A percentile compares a stretch with the other conserved stretches of the same genome.
These are phyloP conservation scores for Cadophora sp. DNA, from an alignment of 2,329 filamentous ascomycete species.

Conservation along the genomic window DNA sequence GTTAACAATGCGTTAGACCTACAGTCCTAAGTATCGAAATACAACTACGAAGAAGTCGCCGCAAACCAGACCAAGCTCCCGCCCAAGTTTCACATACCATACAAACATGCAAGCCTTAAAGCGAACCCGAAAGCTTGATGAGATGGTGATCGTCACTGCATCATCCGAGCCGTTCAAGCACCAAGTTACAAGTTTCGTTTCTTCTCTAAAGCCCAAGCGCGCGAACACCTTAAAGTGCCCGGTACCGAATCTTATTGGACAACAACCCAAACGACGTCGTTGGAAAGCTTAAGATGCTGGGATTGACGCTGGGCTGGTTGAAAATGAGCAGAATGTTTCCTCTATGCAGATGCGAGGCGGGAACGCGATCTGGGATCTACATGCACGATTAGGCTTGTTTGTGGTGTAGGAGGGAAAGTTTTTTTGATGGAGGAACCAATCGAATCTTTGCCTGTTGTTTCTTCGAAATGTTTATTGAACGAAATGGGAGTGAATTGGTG, in stretches of 20 bases:
- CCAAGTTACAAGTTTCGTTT: not conserved
- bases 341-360: too few relatives aligned
- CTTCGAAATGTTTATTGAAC: not conserved
- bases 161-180: not conserved
- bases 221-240: not conserved
- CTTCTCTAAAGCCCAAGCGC: not conserved
- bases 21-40: too few relatives aligned
- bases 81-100: not conserved
- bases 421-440: not conserved
- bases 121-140: slow-evolving; percentile 12
- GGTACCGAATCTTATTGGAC: not conserved
- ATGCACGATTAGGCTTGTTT: not conserved
- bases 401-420: not conserved
- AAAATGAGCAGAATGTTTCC: not conserved
- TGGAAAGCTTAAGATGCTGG: not conserved
- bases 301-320: not conserved
- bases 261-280: not conserved
- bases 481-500: not conserved
- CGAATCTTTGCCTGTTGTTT: not conserved
- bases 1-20: too few relatives aligned
- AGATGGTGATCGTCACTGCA: not conserved
- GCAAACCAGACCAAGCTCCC: not conserved
- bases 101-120: not conserved
- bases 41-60: too few relatives aligned
- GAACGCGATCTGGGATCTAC: not conserved